These are phyloP conservation scores for Sicyos edulis DNA, from an alignment of 306 rosid genomes.

Conservation along the genomic window DNA sequence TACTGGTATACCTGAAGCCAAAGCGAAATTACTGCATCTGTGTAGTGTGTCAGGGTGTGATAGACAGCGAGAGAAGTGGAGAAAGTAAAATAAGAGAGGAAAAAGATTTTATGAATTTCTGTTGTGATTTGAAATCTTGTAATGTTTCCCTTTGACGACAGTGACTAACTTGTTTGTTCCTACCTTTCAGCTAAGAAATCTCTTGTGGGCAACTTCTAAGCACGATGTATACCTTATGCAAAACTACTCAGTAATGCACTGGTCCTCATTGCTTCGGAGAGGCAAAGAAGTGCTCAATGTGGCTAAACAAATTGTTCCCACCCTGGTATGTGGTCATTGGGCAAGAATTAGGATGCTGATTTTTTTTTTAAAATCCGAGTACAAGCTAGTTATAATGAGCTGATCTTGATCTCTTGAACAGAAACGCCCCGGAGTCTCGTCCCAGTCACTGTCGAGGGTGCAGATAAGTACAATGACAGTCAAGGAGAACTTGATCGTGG, in stretches of 20 bases:
- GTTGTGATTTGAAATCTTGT: not conserved
- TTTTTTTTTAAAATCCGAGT: not conserved
- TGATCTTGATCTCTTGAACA: conserved; percentile 23
- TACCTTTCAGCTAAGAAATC: conserved; percentile 66
- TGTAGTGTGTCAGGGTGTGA: not conserved
- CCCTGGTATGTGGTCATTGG: conserved; percentile 38
- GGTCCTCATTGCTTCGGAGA: conserved; percentile 64
- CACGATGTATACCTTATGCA: conserved; percentile 93
- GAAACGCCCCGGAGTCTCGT: conserved; percentile 48
- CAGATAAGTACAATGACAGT: conserved; percentile 96
- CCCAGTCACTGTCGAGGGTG: conserved; percentile 66
- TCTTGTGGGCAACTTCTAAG: conserved; percentile 92
- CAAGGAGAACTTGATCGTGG: conserved; percentile 66
- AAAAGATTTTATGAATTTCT: not conserved
- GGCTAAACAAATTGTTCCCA: conserved; percentile 63
- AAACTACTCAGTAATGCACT: conserved; percentile 86
- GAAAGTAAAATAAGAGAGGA: not conserved
- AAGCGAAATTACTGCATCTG: not conserved
- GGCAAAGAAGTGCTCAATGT: conserved; percentile 76
- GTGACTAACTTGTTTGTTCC: conserved; percentile 22
- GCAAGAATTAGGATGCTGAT: not conserved
- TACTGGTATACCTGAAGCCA: not conserved
- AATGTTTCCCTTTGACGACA: conserved; percentile 27
- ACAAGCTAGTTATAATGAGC: not conserved
- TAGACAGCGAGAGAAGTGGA: conserved; percentile 4